phyloP scores from a whole-genome alignment of 2,329 filamentous ascomycete genomes.

The Cryphonectria japonica region DNA sequence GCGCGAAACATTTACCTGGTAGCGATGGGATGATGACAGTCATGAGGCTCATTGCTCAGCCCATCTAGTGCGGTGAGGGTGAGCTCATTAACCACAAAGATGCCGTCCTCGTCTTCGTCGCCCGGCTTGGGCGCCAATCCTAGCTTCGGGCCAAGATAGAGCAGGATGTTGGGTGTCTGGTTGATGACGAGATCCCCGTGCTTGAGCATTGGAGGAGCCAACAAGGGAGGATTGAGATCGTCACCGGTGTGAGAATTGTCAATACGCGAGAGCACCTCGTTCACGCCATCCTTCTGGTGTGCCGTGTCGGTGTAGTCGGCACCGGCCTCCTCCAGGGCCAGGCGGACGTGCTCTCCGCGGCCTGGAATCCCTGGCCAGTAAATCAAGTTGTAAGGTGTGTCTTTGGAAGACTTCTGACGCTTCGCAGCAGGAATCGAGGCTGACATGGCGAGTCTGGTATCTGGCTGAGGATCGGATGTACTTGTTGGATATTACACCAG shows the following conservation, averaged over 20 bases:
- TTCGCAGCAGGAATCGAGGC: conserved; percentile 34
- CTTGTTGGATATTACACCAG: background rate
- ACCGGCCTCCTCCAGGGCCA: conserved; percentile 71
- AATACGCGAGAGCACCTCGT: conserved; percentile 53
- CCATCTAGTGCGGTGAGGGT: conserved; percentile 72
- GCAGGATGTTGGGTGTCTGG: conserved; percentile 74
- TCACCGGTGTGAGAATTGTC: conserved; percentile 51
- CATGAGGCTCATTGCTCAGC: conserved; percentile 72
- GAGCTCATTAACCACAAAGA: conserved; percentile 65
- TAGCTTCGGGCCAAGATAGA: conserved; percentile 67
- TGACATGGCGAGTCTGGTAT: conserved; percentile 12
- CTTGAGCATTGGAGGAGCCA: conserved; percentile 70
- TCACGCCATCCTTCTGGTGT: conserved; percentile 51
- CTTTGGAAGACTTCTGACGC: conserved; percentile 47
- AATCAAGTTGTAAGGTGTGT: conserved; percentile 63
- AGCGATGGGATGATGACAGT: conserved; percentile 74
- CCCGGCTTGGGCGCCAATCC: conserved; percentile 53
- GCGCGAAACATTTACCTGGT: conserved; percentile 32
- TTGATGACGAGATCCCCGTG: conserved; percentile 64
- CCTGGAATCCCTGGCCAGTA: conserved; percentile 76
- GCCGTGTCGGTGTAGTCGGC: conserved; percentile 67
- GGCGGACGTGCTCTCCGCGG: conserved; percentile 73
- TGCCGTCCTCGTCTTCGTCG: conserved; percentile 46
- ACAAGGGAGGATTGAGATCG: conserved; percentile 63
- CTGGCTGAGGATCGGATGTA: background rate